These are phyloP conservation scores for Physcomitrellopsis africana DNA, from an alignment of 225 moss, liverwort and hornwort genomes.

Conservation along the genomic window DNA sequence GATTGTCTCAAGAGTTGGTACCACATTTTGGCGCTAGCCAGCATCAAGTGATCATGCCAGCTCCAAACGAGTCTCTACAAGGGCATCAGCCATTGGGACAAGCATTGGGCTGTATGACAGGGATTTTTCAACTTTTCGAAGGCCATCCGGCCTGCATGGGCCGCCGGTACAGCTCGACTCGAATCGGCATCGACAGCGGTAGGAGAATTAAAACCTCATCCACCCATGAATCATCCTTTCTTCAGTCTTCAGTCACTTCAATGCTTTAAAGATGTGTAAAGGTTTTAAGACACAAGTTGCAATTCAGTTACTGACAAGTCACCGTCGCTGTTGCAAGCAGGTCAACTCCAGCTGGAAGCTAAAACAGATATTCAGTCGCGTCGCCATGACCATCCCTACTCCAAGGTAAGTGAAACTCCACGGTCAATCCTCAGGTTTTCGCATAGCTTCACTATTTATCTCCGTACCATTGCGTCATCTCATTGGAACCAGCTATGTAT, in stretches of 20 bases:
- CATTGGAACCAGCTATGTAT: too few relatives aligned
- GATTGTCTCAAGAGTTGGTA: background rate
- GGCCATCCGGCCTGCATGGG: constrained; percentile 45
- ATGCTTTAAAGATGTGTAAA: background rate
- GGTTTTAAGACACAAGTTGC: too few relatives aligned
- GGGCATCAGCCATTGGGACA: constrained; percentile 38
- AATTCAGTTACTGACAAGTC: constrained; percentile 5
- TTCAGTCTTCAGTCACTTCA: background rate
- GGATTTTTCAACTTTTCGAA: constrained; percentile 53
- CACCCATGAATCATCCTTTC: background rate
- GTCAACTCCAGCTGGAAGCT: constrained; percentile 33
- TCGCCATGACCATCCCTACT: constrained; percentile 33
- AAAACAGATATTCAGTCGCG: constrained; percentile 27
- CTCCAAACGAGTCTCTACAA: constrained; percentile 29
- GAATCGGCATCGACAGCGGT: constrained; percentile 39
- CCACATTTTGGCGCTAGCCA: background rate
- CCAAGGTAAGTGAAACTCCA: constrained; percentile 27
- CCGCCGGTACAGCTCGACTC: constrained; percentile 38
- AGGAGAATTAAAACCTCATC: background rate
- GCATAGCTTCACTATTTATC: too few relatives aligned
- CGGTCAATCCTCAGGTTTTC: too few relatives aligned
- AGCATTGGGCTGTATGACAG: constrained; percentile 42
- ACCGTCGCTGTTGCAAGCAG: constrained; percentile 22
- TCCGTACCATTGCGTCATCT: background rate
- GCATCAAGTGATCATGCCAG: constrained; percentile 36